Base-by-base conservation (phyloP, 805 yeast genomes). In the Blastobotrys muscicola region DNA sequence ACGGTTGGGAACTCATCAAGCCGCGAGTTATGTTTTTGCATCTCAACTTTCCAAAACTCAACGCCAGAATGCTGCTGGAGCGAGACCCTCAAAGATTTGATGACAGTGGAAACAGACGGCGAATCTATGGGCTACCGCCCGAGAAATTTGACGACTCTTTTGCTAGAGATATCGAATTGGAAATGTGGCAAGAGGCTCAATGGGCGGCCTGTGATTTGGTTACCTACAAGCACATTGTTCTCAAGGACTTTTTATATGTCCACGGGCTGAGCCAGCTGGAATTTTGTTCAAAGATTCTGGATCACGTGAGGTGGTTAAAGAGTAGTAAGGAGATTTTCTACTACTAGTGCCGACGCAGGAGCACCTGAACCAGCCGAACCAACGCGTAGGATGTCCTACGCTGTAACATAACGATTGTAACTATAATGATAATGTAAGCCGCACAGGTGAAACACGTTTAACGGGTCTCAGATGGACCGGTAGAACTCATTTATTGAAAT, bases 41-140 rank as follows among this genome's bases (percentile, higher is more conserved):
- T 56, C 76, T 83, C 31, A 80, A 80, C 56, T 73, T 69, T 61
- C 85, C 85, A 6, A 80, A 80, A 56, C 60, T 80, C 46, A 76
- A 80, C 53, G 85, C 85, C 2, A 72, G 79, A 68, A 62, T 63
- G 11, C 65, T 79, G 12, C 14, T 50, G 12, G 32, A 23, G 47
- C 70, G 65, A 45, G 46, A 55, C 12, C 68, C 67, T 2, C 66
- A 69, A 42, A 65, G 71, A 1, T 59, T 67, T 41, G 63, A 66
- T 36, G 15, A 32, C 13, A 66, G 66, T 8, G 76, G 72, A 2
- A 62, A 70, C 10, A 61, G 84, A 48, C 59, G 69, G 11, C 60
- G 85, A 46, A 56, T 78, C 8, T 79, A 76, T 50, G 85, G 84
- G 3, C 68, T 73, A 3, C 78, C 32, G 16, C 16, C 39, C 3